Evolutionary conservation across 345 rosid genomes (phyloP).

Genomic region (Pugionium cornutum): DNA sequence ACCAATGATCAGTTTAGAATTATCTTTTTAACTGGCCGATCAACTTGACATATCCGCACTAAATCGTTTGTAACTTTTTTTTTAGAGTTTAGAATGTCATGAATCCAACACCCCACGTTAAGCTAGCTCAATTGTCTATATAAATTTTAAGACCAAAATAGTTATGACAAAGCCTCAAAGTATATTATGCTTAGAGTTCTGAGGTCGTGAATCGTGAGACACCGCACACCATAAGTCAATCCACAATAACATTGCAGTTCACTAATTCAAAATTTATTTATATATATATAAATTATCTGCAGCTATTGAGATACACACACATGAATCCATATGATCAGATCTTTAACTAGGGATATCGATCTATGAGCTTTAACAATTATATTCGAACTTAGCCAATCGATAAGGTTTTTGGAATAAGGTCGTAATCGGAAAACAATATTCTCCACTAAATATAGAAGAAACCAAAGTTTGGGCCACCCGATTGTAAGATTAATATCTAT

Average conservation of each 20-base stretch:
- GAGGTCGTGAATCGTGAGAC: slow-evolving; percentile 27
- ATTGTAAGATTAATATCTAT: slow-evolving; percentile 18
- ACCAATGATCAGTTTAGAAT: too few relatives aligned
- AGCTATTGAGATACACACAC: slow-evolving; percentile 27
- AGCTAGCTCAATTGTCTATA: too few relatives aligned
- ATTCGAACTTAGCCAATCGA: slow-evolving; percentile 27
- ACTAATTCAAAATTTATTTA: slow-evolving; percentile 9
- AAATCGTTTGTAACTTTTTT: too few relatives aligned
- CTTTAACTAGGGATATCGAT: slow-evolving; percentile 18
- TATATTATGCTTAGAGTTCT: too few relatives aligned
- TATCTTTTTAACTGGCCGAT: too few relatives aligned
- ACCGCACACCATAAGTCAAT: slow-evolving; percentile 17
- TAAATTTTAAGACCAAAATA: too few relatives aligned
- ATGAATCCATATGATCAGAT: slow-evolving; percentile 18
- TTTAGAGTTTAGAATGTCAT: too few relatives aligned
- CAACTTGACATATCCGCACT: too few relatives aligned
- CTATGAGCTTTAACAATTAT: slow-evolving; percentile 13
- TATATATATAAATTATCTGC: background rate
- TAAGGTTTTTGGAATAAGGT: slow-evolving; percentile 26
- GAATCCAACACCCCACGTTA: too few relatives aligned
- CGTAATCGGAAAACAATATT: slow-evolving; percentile 29
- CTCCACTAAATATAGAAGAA: slow-evolving; percentile 34
- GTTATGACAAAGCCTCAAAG: too few relatives aligned
- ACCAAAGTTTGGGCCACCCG: slow-evolving; percentile 25
- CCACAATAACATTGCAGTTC: background rate